phyloP scores from a whole-genome alignment of 331 rosid species.

The Quercus phellos region DNA sequence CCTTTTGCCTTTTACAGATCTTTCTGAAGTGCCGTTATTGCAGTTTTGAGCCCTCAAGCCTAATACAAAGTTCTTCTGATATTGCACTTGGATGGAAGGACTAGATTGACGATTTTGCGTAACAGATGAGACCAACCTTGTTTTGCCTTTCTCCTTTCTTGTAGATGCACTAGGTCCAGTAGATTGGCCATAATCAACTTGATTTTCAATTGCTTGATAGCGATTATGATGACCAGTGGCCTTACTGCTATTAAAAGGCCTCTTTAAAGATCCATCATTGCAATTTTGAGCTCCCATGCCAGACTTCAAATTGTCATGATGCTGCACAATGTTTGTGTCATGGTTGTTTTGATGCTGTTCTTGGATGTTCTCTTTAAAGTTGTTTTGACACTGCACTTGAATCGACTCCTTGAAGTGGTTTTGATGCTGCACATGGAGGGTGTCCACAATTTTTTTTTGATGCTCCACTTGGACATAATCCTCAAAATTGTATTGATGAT shows the following conservation, averaged over 20 bases:
- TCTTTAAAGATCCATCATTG: slow-evolving; percentile 3
- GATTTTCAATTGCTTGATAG: neutral
- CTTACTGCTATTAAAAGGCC: neutral
- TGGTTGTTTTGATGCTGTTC: neutral
- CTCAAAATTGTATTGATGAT: neutral
- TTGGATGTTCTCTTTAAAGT: neutral
- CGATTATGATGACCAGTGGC: neutral
- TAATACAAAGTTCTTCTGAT: neutral
- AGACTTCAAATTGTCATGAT: slow-evolving; percentile 2
- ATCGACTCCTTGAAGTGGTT: neutral
- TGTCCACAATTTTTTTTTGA: neutral
- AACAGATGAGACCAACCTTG: neutral
- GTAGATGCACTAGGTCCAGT: slow-evolving; percentile 6
- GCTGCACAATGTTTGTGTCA: neutral
- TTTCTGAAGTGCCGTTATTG: slow-evolving; percentile 3
- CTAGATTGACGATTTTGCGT: neutral
- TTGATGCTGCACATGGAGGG: neutral
- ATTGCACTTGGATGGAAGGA: slow-evolving; percentile 8
- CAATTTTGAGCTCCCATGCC: neutral
- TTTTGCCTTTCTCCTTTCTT: neutral
- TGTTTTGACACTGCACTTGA: slow-evolving; percentile 6
- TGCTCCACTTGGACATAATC: neutral
- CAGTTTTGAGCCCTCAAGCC: neutral
- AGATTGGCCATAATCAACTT: neutral
- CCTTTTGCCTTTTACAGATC: neutral